Percentiles rank a stretch among this genome's conserved stretches.
Evolutionary conservation across 2,329 filamentous ascomycete genomes (phyloP).

Genomic region (Penicillium carneum): DNA sequence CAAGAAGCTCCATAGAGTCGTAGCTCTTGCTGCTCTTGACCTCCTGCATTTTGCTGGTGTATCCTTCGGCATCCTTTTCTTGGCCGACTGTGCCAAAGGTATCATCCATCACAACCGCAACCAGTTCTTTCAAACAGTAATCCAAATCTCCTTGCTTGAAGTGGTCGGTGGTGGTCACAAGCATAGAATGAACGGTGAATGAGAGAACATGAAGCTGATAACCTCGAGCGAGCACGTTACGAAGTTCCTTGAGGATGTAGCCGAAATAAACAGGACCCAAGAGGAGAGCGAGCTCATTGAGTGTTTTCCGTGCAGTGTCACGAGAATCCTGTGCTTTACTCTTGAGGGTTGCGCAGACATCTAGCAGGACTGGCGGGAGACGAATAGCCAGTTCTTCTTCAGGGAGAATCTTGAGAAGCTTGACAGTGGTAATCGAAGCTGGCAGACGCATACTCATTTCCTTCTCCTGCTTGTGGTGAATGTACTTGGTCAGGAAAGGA

Average conservation of each 20-base stretch:
- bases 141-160: constrained; percentile 85
- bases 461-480: constrained; percentile 93
- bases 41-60: constrained; percentile 94
- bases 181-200: constrained; percentile 89
- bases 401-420: constrained; percentile 82
- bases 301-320: constrained; percentile 87
- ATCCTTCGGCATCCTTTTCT: constrained; percentile 96
- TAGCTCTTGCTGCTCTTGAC: constrained; percentile 98
- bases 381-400: constrained; percentile 73
- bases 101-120: constrained; percentile 92
- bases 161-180: constrained; percentile 75
- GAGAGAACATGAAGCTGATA: constrained; percentile 95
- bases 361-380: constrained; percentile 83
- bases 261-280: constrained; percentile 84
- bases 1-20: constrained; percentile 93
- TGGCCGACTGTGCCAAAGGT: constrained; percentile 91
- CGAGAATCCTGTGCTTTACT: constrained; percentile 87
- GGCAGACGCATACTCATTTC: constrained; percentile 92
- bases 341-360: constrained; percentile 89
- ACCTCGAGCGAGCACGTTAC: constrained; percentile 80
- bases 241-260: constrained; percentile 90
- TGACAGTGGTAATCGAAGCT: constrained; percentile 85
- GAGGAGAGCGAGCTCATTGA: constrained; percentile 81
- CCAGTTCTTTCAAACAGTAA: constrained; percentile 80
- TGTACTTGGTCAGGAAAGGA: constrained; percentile 79